phyloP scores from a whole-genome alignment of 2,329 filamentous ascomycete species.

The Colletotrichum sp. region DNA sequence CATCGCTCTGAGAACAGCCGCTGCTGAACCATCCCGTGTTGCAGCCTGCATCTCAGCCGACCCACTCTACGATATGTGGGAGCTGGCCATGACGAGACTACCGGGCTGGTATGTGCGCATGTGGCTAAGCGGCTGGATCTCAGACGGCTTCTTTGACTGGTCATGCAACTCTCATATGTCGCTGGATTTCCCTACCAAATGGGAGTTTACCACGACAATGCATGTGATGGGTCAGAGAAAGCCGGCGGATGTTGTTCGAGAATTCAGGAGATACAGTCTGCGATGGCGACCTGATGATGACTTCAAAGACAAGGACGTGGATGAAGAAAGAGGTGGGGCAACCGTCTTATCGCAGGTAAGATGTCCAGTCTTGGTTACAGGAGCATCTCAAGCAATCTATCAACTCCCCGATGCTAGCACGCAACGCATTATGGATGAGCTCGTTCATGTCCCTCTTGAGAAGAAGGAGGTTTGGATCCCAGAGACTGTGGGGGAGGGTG shows the following conservation, averaged over 20 bases:
- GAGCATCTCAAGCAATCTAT: background rate
- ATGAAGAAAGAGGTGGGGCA: background rate
- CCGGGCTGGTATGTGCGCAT: background rate
- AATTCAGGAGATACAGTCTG: background rate
- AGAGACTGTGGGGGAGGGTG: background rate
- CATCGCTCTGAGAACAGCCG: constrained; percentile 14
- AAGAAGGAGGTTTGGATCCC: background rate
- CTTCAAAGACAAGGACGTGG: background rate
- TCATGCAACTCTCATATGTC: background rate
- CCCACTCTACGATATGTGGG: constrained; percentile 37
- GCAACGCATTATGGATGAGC: background rate
- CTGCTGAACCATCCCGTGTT: constrained; percentile 42
- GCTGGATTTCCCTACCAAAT: background rate
- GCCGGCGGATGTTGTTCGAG: background rate
- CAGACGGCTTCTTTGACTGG: background rate
- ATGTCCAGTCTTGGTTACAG: background rate
- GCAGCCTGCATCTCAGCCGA: constrained; percentile 47
- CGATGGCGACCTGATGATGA: background rate
- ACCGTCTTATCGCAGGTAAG: background rate
- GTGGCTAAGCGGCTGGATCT: background rate
- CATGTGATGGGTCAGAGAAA: background rate
- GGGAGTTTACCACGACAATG: background rate
- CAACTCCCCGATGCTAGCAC: background rate
- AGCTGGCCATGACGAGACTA: constrained; percentile 14
- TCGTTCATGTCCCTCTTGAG: background rate